A percentile compares a stretch with the other conserved stretches of the same genome.
Conservation (phyloP, 768 basidiomycete species). For the Amanita subjunquillea region DNA sequence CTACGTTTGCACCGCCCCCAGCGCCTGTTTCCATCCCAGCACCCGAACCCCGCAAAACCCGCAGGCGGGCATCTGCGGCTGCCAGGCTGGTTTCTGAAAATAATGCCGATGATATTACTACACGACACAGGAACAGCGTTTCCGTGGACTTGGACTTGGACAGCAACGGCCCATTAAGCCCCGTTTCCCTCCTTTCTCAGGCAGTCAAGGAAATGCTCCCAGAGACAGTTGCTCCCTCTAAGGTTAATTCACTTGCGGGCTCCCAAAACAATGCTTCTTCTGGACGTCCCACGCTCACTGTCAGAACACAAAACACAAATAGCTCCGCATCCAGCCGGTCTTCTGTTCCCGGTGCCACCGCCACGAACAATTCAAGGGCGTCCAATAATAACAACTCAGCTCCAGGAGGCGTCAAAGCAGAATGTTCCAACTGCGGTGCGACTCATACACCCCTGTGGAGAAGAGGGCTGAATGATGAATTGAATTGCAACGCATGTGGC, state of each 20-base stretch:
- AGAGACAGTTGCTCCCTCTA: constrained; percentile 48
- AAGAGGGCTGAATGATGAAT: constrained; percentile 76
- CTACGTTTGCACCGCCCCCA: neutral
- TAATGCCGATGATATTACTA: constrained; percentile 19
- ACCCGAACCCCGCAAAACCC: constrained; percentile 2
- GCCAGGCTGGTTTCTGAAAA: constrained; percentile 22
- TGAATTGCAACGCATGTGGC: constrained; percentile 86
- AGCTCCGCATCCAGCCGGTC: constrained; percentile 31
- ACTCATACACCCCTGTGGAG: constrained; percentile 86
- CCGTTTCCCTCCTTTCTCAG: constrained; percentile 26
- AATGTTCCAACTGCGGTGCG: constrained; percentile 83
- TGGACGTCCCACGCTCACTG: constrained; percentile 48
- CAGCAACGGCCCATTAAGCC: constrained; percentile 6
- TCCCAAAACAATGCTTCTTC: constrained; percentile 31
- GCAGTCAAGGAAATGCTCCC: constrained; percentile 32
- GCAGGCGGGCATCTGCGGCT: constrained; percentile 3
- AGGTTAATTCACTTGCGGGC: constrained; percentile 39
- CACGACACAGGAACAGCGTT: neutral
- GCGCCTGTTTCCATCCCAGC: neutral
- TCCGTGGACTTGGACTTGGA: constrained; percentile 1
- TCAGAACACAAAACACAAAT: constrained; percentile 40
- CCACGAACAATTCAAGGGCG: constrained; percentile 36
- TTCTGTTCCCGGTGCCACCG: constrained; percentile 55
- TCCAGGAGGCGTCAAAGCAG: constrained; percentile 60
- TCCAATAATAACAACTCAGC: constrained; percentile 24